These are phyloP conservation scores for Leishmania arabica DNA, from an alignment of 208 protist genomes.

Conservation along the genomic window DNA sequence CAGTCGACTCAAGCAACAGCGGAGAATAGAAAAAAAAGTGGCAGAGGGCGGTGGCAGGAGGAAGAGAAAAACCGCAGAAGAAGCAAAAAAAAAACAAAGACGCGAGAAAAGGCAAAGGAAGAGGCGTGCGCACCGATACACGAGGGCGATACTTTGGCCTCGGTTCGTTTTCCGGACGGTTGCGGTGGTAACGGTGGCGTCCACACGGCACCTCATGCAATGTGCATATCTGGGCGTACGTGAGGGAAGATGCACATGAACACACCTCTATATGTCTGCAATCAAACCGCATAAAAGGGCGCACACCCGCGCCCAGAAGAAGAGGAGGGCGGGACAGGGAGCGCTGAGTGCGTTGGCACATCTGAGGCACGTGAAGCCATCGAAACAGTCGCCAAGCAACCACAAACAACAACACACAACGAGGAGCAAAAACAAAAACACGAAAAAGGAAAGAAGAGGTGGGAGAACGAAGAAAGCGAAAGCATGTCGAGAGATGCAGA, in stretches of 20 bases:
- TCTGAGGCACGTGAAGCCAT: neutral
- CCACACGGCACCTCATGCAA: neutral
- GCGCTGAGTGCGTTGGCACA: neutral
- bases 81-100: constrained; percentile 9
- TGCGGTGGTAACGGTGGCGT: neutral
- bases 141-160: neutral
- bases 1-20: neutral
- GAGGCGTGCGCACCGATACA: neutral
- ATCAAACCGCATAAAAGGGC: neutral
- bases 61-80: constrained; percentile 8
- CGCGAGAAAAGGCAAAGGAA: neutral
- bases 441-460: neutral
- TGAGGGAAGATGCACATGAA: neutral
- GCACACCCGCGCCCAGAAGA: neutral
- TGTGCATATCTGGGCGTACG: neutral
- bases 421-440: neutral
- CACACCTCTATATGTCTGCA: neutral
- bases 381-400: neutral
- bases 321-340: neutral
- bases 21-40: neutral
- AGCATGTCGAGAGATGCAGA: neutral
- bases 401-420: neutral
- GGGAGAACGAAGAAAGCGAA: neutral
- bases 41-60: neutral
- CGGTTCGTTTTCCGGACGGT: neutral